Percentiles rank a stretch among this genome's conserved stretches.
These are phyloP conservation scores for Arthrobotrys sinensis DNA, from an alignment of 2,329 filamentous ascomycete species.

Conservation along the genomic window DNA sequence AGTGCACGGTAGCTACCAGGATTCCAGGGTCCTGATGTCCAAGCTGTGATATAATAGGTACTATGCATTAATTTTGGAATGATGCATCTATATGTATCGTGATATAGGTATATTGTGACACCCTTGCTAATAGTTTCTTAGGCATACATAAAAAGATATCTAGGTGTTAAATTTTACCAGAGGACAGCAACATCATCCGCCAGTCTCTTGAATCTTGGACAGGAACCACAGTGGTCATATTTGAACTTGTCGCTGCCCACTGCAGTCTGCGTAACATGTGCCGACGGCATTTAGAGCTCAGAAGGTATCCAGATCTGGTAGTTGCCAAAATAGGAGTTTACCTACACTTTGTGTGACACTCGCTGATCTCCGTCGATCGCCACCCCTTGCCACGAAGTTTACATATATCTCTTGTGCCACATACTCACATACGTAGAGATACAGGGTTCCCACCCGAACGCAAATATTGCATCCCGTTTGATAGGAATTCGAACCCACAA, in stretches of 20 bases:
- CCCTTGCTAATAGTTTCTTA: background rate
- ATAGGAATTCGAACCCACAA: background rate
- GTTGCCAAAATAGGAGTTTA: slow-evolving; percentile 15
- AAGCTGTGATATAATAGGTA: background rate
- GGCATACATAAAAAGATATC: background rate
- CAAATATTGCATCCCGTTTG: background rate
- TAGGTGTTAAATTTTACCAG: no score
- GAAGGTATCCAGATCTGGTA: background rate
- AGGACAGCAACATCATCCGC: no score
- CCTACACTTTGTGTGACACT: background rate
- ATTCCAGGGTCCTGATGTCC: background rate
- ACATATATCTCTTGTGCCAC: background rate
- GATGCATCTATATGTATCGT: background rate
- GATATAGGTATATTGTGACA: background rate
- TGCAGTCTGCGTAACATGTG: background rate
- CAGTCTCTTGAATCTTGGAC: background rate
- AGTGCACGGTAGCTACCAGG: background rate
- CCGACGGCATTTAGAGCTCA: no score
- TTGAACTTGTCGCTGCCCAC: no score
- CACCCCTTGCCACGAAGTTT: background rate
- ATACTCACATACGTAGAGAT: background rate
- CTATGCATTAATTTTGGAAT: background rate
- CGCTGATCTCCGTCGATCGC: slow-evolving; percentile 1
- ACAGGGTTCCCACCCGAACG: background rate
- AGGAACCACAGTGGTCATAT: background rate